Evolutionary conservation across 805 yeast species (phyloP).

Genomic region (Pichia cephalocereana): DNA sequence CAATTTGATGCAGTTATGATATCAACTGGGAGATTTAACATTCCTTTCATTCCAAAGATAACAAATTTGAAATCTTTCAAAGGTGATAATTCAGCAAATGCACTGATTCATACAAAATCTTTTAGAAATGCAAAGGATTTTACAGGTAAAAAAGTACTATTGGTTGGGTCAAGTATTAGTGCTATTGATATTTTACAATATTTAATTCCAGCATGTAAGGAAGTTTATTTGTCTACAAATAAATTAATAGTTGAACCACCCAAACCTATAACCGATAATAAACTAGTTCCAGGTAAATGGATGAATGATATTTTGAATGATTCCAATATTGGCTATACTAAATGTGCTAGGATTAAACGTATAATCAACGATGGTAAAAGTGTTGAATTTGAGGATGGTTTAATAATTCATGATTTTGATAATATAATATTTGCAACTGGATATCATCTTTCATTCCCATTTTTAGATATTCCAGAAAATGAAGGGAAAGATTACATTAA

Average conservation of each 20-base stretch:
- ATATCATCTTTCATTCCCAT: constrained; percentile 37
- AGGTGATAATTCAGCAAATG: constrained; percentile 23
- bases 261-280: not conserved
- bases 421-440: constrained; percentile 42
- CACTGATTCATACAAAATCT: constrained; percentile 15
- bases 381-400: constrained; percentile 25
- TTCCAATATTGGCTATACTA: constrained; percentile 18
- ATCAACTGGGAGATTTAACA: constrained; percentile 32
- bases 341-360: constrained; percentile 21
- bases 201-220: constrained; percentile 17
- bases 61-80: constrained; percentile 21
- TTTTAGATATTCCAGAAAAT: constrained; percentile 13
- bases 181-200: constrained; percentile 53
- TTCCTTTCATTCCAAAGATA: constrained; percentile 30
- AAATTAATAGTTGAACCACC: not conserved
- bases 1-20: constrained; percentile 33
- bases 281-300: constrained; percentile 26
- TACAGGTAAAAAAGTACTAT: constrained; percentile 19
- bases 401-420: constrained; percentile 26
- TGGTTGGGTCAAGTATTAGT: constrained; percentile 39
- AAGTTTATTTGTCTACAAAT: constrained; percentile 3
- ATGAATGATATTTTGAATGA: constrained; percentile 31
- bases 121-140: constrained; percentile 20
- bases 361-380: not conserved
- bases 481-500: constrained; percentile 9